Conservation (phyloP, 176 grass and related monocot genomes). For the Microstegium vimineum region DNA sequence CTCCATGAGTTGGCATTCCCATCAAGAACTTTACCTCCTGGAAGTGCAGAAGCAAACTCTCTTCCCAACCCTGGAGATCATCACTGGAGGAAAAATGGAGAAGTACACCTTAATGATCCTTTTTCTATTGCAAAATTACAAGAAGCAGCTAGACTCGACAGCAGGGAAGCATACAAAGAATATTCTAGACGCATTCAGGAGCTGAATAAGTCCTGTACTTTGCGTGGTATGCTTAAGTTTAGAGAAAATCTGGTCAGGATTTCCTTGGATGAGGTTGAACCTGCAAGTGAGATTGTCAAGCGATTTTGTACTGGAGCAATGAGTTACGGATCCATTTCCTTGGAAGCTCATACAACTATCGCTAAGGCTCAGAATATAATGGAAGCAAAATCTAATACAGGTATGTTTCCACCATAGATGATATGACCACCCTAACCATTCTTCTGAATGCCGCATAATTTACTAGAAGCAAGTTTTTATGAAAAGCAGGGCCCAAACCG, state of each 20-base stretch:
- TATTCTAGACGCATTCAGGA: constrained; percentile 50
- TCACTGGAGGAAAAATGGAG: constrained; percentile 55
- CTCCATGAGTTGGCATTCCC: constrained; percentile 56
- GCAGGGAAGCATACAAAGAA: constrained; percentile 60
- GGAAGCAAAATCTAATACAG: constrained; percentile 59
- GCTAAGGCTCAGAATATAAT: constrained; percentile 54
- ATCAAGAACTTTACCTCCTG: constrained; percentile 38
- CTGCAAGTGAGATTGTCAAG: constrained; percentile 65
- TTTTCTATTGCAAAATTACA: constrained; percentile 57
- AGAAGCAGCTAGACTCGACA: constrained; percentile 51
- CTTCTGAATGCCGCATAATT: not conserved
- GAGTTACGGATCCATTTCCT: constrained; percentile 76
- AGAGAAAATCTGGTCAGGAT: constrained; percentile 27
- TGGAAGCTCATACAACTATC: constrained; percentile 52
- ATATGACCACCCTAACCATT: not conserved
- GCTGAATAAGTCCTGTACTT: constrained; percentile 45
- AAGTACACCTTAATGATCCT: constrained; percentile 65
- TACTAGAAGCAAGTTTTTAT: not conserved
- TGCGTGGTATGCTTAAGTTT: constrained; percentile 61
- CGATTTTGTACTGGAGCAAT: constrained; percentile 73
- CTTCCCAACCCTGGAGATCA: constrained; percentile 58
- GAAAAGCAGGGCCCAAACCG: not conserved
- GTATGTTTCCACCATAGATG: constrained; percentile 30
- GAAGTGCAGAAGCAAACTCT: constrained; percentile 54
- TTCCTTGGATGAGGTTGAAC: constrained; percentile 52